Evolutionary conservation across 306 rosid genomes (phyloP), one percentile per base, ranked within the genome.

Genomic region (Medicago arabica): DNA sequence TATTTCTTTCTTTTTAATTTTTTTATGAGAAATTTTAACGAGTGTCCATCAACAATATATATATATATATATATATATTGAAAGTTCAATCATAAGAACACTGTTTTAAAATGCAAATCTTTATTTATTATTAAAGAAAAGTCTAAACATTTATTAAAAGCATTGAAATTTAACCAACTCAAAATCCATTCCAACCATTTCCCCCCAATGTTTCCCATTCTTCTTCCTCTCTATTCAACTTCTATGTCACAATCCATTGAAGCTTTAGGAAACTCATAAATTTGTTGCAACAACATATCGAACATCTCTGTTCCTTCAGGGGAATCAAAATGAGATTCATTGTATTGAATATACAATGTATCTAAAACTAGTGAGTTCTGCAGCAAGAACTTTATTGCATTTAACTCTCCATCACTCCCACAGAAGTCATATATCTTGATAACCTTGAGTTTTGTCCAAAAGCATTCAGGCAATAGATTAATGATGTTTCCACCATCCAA

Each of bases 331-430:
- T 6, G 41, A 54, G 9, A 9, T 4, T 1, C 4, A 19, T 53
- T 57, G 34, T 1, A 6, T 25, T 55, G 57, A 67, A 74, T 9
- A 19, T 36, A 44, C 1, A 80, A 6, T 38, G 3, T 7, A 2
- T 74, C 65, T 64, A 74, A 67, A 8, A 38, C 11, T 0, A 43
- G 28, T 2, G 55, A 8, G n/a, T 7, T 18, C 25, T 38, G 13
- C 46, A 80, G 8, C 28, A 80, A 23, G 47, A 9, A 38, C 4
- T 49, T 57, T 2, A 80, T 74, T 0, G 83, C 83, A 36, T 36
- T 11, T 8, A 80, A 4, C 70, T 80, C 83, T 11, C 5, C 44
- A 18, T 19, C 67, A 0, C 0, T 4, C 12, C 83, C 79, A 6
- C 3, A 2, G 47, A 80, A 80, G 2, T 21, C 54, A 67, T 3